phyloP scores from a whole-genome alignment of 805 yeast species.

The Zygosaccharomyces bisporus region DNA sequence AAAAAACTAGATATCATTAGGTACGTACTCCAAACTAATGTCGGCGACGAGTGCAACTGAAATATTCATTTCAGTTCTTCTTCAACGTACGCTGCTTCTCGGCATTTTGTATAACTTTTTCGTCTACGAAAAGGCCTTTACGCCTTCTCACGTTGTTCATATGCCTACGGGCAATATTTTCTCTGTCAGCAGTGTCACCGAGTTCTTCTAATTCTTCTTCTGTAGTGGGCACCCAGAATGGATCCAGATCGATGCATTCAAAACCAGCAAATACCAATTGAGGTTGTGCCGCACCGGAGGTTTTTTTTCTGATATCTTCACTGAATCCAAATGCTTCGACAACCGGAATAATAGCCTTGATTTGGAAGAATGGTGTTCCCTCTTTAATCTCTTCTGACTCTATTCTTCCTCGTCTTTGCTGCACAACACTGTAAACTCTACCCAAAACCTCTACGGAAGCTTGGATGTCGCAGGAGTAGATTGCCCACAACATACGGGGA shows the following conservation, averaged over 20 bases:
- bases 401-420: conserved; percentile 79
- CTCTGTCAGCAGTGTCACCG: conserved; percentile 90
- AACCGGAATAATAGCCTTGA: conserved; percentile 83
- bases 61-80: conserved; percentile 44
- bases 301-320: conserved; percentile 87
- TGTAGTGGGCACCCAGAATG: conserved; percentile 98
- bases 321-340: conserved; percentile 95
- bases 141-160: conserved; percentile 78
- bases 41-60: not conserved
- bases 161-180: conserved; percentile 82
- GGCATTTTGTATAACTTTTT: conserved; percentile 85
- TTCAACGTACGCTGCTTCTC: conserved; percentile 91
- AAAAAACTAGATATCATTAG: conserved; percentile 1
- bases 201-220: conserved; percentile 92
- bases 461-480: conserved; percentile 91
- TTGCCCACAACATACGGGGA: conserved; percentile 87
- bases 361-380: conserved; percentile 93
- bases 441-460: conserved; percentile 93
- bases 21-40: not conserved
- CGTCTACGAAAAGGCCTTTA: conserved; percentile 87
- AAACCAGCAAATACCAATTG: conserved; percentile 89
- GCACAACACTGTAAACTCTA: conserved; percentile 91
- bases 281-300: conserved; percentile 97
- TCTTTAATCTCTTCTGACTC: conserved; percentile 94
- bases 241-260: conserved; percentile 84